These are phyloP conservation scores for Ophiocordyceps polyrhachis-furcata DNA, from an alignment of 2,329 filamentous ascomycete genomes.

Conservation along the genomic window DNA sequence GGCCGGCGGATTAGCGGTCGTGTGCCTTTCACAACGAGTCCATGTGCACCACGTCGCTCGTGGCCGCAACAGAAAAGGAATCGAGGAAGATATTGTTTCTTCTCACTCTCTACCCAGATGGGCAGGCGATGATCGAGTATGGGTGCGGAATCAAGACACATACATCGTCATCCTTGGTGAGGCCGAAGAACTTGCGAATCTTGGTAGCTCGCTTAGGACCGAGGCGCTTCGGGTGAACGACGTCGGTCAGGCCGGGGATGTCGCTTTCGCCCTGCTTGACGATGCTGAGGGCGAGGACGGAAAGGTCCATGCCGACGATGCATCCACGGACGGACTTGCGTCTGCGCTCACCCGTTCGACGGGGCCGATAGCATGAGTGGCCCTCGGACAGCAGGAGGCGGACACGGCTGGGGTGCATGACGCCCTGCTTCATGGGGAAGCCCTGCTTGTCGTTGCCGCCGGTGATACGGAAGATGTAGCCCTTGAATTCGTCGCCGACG, in stretches of 20 bases:
- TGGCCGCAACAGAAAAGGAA: too few species aligned
- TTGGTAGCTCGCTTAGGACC: slow-evolving; percentile 99
- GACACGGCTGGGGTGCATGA: slow-evolving; percentile 97
- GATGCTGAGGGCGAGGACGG: slow-evolving; percentile 83
- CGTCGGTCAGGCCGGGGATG: slow-evolving; percentile 91
- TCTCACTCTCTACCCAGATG: slow-evolving; percentile 44
- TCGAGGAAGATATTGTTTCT: slow-evolving; percentile 7
- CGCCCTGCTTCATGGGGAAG: slow-evolving; percentile 99
- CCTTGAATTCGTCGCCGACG: slow-evolving; percentile 98
- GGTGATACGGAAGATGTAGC: slow-evolving; percentile 98
- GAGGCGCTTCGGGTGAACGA: slow-evolving; percentile 96
- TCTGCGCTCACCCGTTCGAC: slow-evolving; percentile 97
- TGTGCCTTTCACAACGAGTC: not conserved
- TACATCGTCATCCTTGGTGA: slow-evolving; percentile 99
- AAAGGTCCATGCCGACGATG: slow-evolving; percentile 92
- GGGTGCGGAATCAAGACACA: slow-evolving; percentile 44
- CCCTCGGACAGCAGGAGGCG: slow-evolving; percentile 87
- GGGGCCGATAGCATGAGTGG: slow-evolving; percentile 98
- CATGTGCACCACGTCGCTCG: not conserved
- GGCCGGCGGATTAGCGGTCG: slow-evolving; percentile 19
- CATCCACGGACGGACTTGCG: slow-evolving; percentile 97
- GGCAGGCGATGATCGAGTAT: slow-evolving; percentile 52
- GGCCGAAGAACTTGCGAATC: slow-evolving; percentile 98
- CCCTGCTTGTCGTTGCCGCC: slow-evolving; percentile 99
- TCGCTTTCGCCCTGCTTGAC: slow-evolving; percentile 96